phyloP scores from a whole-genome alignment of 805 yeast species.

The Blastobotrys attinorum region DNA sequence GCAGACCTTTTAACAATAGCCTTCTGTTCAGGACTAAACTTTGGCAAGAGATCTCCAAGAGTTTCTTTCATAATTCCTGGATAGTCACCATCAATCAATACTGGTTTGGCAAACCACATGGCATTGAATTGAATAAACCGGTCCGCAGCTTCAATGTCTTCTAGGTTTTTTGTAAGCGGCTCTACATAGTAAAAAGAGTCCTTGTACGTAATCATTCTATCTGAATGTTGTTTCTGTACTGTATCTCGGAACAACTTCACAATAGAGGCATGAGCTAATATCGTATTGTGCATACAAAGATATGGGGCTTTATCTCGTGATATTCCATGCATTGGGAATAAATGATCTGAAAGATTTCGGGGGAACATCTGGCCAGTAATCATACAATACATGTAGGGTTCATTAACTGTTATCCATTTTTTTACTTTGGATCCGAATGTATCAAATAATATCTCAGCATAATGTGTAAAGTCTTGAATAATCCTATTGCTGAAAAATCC shows the following conservation, averaged over 20 bases:
- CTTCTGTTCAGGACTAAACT: constrained; percentile 26
- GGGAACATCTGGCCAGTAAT: constrained; percentile 9
- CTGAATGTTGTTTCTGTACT: constrained; percentile 23
- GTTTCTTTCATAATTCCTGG: constrained; percentile 24
- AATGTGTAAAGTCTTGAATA: constrained; percentile 29
- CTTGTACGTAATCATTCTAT: constrained; percentile 26
- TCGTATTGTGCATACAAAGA: constrained; percentile 18
- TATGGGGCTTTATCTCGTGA: constrained; percentile 6
- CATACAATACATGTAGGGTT: constrained; percentile 23
- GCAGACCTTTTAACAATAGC: constrained; percentile 20
- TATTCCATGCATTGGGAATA: constrained; percentile 14
- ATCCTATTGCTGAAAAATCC: constrained; percentile 26
- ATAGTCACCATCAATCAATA: constrained; percentile 28
- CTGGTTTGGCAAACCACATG: constrained; percentile 28
- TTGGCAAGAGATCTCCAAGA: constrained; percentile 19
- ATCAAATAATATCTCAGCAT: constrained; percentile 28
- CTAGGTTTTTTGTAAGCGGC: constrained; percentile 21
- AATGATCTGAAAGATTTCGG: constrained; percentile 17
- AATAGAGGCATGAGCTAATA: constrained; percentile 26
- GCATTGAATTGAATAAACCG: constrained; percentile 24
- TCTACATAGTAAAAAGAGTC: constrained; percentile 26
- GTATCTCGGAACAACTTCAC: constrained; percentile 23
- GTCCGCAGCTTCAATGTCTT: constrained; percentile 24
- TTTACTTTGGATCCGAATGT: constrained; percentile 29
- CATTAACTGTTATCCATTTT: constrained; percentile 29